Conservation (phyloP, 169 alveolate species). For the Plasmodium ovale region DNA sequence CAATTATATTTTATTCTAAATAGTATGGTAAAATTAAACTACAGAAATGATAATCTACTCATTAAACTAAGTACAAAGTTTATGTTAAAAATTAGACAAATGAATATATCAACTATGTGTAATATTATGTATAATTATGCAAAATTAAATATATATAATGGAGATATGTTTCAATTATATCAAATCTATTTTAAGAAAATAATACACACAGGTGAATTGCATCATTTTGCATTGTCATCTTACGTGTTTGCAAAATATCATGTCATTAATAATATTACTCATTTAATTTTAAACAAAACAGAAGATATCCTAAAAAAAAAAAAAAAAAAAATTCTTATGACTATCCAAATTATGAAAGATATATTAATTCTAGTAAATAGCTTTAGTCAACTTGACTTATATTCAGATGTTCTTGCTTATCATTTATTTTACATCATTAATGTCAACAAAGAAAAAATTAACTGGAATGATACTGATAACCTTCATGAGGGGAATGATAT, state of each 20-base stretch:
- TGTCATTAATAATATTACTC: slow-evolving; percentile 6
- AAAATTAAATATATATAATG: slow-evolving; percentile 22
- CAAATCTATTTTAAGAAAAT: slow-evolving; percentile 59
- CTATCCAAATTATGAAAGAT: slow-evolving; percentile 1
- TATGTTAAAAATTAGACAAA: slow-evolving; percentile 39
- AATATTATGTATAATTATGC: slow-evolving; percentile 45
- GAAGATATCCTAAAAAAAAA: slow-evolving; percentile 19
- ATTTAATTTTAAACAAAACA: slow-evolving; percentile 21
- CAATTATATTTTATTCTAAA: slow-evolving; percentile 51
- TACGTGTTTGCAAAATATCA: slow-evolving; percentile 36
- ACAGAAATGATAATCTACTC: slow-evolving; percentile 9
- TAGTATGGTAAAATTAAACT: slow-evolving; percentile 30
- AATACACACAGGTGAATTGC: slow-evolving; percentile 23
- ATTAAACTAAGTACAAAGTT: slow-evolving; percentile 25
- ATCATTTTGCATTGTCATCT: slow-evolving; percentile 39
- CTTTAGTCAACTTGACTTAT: slow-evolving; percentile 37
- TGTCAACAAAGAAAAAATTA: not conserved
- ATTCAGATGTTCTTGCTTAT: slow-evolving; percentile 12
- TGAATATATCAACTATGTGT: slow-evolving; percentile 68
- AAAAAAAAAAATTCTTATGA: not conserved
- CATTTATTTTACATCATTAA: slow-evolving; percentile 14
- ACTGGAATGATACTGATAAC: not conserved
- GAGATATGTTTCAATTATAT: slow-evolving; percentile 24
- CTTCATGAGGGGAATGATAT: not conserved
- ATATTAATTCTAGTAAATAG: slow-evolving; percentile 54